Conservation (phyloP, 192 early-diverging fungal genomes). For the Coemansia sp. region DNA sequence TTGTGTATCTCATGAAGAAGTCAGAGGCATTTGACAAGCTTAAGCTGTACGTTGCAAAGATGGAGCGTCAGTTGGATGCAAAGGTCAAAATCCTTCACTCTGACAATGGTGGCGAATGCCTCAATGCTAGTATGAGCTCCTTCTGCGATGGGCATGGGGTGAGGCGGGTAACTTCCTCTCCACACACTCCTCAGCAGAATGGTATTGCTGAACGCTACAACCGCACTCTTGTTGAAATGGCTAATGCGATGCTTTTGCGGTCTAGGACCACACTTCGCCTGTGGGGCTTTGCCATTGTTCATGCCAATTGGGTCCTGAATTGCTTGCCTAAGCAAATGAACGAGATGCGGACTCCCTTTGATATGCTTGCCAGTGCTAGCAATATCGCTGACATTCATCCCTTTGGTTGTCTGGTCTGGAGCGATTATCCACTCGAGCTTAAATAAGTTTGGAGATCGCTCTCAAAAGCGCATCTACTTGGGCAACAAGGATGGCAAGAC, state of each 20-base stretch:
- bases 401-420: constrained; percentile 11
- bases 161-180: constrained; percentile 2
- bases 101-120: constrained; percentile 9
- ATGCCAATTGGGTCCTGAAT: constrained; percentile 14
- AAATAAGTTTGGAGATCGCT: constrained; percentile 9
- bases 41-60: not conserved
- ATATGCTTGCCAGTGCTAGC: constrained; percentile 6
- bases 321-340: constrained; percentile 13
- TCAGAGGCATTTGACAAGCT: constrained; percentile 8
- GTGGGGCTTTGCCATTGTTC: constrained; percentile 1
- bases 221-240: constrained; percentile 6
- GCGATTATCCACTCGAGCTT: not conserved
- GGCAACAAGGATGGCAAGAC: constrained; percentile 10
- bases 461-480: constrained; percentile 7
- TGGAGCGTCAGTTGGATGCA: constrained; percentile 10
- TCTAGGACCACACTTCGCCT: not conserved
- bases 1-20: constrained; percentile 9
- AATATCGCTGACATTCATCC: constrained; percentile 8
- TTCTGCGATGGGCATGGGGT: not conserved
- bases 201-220: constrained; percentile 10
- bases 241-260: not conserved
- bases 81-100: constrained; percentile 2
- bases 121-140: not conserved
- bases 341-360: constrained; percentile 2
- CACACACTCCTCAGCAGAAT: constrained; percentile 3